phyloP scores from a whole-genome alignment of 352 stramenopile genomes.

The Phytophthora hybrid region DNA sequence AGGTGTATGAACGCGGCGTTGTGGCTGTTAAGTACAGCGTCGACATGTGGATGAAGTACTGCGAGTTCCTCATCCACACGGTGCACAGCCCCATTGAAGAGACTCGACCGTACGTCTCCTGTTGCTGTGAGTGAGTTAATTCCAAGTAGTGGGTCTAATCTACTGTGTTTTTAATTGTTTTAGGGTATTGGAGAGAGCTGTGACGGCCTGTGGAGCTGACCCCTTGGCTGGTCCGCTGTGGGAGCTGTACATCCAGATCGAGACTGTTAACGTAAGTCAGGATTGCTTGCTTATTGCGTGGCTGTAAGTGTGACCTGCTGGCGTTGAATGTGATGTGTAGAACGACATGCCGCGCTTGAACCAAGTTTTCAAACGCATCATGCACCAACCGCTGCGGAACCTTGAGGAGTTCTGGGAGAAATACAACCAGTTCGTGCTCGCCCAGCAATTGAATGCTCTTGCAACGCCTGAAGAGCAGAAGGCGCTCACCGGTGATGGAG shows the following conservation, averaged over 20 bases:
- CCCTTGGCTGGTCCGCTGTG: constrained; percentile 75
- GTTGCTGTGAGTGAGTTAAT: not conserved
- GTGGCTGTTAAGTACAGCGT: constrained; percentile 72
- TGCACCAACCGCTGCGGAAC: constrained; percentile 76
- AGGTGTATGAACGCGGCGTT: constrained; percentile 78
- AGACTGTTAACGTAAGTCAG: constrained; percentile 71
- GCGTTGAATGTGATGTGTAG: constrained; percentile 32
- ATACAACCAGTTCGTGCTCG: constrained; percentile 87
- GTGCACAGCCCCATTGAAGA: constrained; percentile 68
- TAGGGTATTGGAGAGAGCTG: constrained; percentile 61
- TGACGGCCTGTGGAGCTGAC: constrained; percentile 69
- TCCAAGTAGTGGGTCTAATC: constrained; percentile 16
- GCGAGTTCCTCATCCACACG: constrained; percentile 77
- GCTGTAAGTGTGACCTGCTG: not conserved
- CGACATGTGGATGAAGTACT: constrained; percentile 90
- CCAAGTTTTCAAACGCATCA: constrained; percentile 83
- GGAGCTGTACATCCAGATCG: constrained; percentile 82
- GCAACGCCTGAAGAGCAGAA: constrained; percentile 73
- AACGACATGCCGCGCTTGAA: constrained; percentile 87
- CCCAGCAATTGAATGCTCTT: constrained; percentile 69
- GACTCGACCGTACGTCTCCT: constrained; percentile 55
- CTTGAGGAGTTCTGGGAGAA: constrained; percentile 88
- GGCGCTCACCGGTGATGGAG: constrained; percentile 53
- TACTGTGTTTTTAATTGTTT: constrained; percentile 10
- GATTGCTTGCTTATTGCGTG: not conserved